These are phyloP conservation scores for Scalesia atractyloides DNA, from an alignment of 129 eudicot species.

Conservation along the genomic window DNA sequence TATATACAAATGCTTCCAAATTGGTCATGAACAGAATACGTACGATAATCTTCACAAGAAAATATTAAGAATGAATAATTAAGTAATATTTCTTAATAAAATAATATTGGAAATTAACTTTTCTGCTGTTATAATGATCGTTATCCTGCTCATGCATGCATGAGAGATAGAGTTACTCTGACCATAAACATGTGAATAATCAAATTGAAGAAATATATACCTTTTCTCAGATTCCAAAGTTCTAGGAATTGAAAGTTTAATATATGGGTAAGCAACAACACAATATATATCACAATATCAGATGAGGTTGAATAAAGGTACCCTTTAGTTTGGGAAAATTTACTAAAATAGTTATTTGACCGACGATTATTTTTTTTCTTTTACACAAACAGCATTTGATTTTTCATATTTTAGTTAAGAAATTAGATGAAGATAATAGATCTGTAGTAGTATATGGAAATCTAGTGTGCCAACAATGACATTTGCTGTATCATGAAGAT, in stretches of 20 bases:
- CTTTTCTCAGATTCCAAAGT: constrained; percentile 28
- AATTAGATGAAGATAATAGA: no score
- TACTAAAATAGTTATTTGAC: no score
- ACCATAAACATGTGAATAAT: constrained; percentile 25
- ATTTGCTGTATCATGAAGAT: no score
- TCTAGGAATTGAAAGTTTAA: constrained; percentile 23
- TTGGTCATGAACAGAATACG: constrained; percentile 31
- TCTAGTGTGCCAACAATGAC: no score
- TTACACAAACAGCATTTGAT: no score
- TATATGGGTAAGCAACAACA: constrained; percentile 2
- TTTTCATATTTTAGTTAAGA: no score
- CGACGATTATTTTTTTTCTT: no score
- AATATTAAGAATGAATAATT: background rate
- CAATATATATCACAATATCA: no score
- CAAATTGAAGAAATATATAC: constrained; percentile 18
- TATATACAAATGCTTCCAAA: constrained; percentile 32
- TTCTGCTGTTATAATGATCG: constrained; percentile 1
- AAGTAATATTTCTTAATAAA: background rate
- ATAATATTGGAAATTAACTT: background rate
- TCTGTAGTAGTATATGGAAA: no score
- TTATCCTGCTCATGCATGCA: constrained; percentile 38
- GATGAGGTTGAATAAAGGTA: no score
- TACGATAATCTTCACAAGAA: constrained; percentile 32
- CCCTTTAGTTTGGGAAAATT: no score
- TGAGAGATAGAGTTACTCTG: constrained; percentile 3